Evolutionary conservation across 768 basidiomycete genomes (phyloP).

Genomic region (Mycena leptocephala): DNA sequence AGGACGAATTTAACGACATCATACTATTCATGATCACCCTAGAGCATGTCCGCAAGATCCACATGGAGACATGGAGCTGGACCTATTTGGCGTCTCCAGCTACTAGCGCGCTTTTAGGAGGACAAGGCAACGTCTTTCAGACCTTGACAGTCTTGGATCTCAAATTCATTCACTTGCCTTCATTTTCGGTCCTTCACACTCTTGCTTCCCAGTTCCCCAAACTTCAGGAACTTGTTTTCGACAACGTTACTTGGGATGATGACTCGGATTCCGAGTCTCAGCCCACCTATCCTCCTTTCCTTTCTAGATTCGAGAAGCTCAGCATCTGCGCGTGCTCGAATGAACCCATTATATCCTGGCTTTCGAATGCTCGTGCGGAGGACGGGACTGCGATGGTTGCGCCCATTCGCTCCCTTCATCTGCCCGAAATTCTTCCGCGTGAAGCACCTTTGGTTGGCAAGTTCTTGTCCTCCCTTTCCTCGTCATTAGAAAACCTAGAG

Average conservation of each 20-base stretch:
- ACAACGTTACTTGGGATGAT: conserved; percentile 67
- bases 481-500: conserved; percentile 49
- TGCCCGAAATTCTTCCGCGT: conserved; percentile 50
- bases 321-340: conserved; percentile 48
- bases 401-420: conserved; percentile 40
- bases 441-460: conserved; percentile 42
- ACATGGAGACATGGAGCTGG: conserved; percentile 47
- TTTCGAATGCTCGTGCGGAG: conserved; percentile 31
- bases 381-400: conserved; percentile 39
- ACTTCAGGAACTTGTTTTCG: conserved; percentile 60
- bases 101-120: conserved; percentile 59
- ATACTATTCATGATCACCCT: conserved; percentile 40
- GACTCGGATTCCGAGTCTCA: conserved; percentile 47
- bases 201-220: conserved; percentile 65
- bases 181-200: conserved; percentile 67
- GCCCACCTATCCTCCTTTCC: conserved; percentile 51
- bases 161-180: conserved; percentile 47
- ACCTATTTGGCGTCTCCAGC: conserved; percentile 30
- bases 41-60: conserved; percentile 37
- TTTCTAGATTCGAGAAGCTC: conserved; percentile 54
- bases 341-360: conserved; percentile 48
- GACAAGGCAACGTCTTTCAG: conserved; percentile 62
- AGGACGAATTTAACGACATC: conserved; percentile 36
- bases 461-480: conserved; percentile 42
- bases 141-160: conserved; percentile 67